Conservation (phyloP, 768 basidiomycete species). For the Psilocybe cyanescens region DNA sequence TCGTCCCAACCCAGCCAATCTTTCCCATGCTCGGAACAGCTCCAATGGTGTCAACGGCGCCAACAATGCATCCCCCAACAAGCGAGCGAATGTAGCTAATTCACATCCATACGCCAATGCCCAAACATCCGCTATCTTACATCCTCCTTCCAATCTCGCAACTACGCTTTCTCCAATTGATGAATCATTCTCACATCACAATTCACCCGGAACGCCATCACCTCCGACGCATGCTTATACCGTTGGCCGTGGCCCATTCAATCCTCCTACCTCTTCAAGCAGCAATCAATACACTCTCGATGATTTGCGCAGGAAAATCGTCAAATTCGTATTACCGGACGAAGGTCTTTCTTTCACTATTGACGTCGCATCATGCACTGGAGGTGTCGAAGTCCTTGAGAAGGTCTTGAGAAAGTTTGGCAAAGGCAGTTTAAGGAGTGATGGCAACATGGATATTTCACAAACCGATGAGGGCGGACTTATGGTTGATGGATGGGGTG, state of each 20-base stretch:
- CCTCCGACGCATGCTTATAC: slow-evolving; percentile 54
- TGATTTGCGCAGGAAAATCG: slow-evolving; percentile 79
- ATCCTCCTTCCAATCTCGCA: slow-evolving; percentile 55
- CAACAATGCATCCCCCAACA: slow-evolving; percentile 43
- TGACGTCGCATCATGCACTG: slow-evolving; percentile 78
- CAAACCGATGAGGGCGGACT: slow-evolving; percentile 76
- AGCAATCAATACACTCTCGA: slow-evolving; percentile 26
- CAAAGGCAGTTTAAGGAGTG: slow-evolving; percentile 55
- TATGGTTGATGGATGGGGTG: slow-evolving; percentile 88
- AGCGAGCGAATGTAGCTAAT: slow-evolving; percentile 44
- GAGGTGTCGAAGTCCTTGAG: slow-evolving; percentile 86
- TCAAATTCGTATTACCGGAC: slow-evolving; percentile 88
- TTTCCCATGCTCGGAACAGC: slow-evolving; percentile 52
- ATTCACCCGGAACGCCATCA: slow-evolving; percentile 45
- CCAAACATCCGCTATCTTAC: slow-evolving; percentile 39
- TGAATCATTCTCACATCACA: slow-evolving; percentile 55
- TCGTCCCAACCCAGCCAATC: slow-evolving; percentile 25
- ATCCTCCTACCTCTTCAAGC: slow-evolving; percentile 44
- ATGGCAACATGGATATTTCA: slow-evolving; percentile 53
- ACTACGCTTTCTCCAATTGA: slow-evolving; percentile 73
- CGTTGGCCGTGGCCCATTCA: slow-evolving; percentile 66
- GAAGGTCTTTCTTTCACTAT: slow-evolving; percentile 79
- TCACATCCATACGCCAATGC: slow-evolving; percentile 67
- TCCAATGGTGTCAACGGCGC: slow-evolving; percentile 52
- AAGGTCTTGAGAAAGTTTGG: slow-evolving; percentile 90